Base-by-base conservation (phyloP, 768 basidiomycete species). In the Calocera viscosa region DNA sequence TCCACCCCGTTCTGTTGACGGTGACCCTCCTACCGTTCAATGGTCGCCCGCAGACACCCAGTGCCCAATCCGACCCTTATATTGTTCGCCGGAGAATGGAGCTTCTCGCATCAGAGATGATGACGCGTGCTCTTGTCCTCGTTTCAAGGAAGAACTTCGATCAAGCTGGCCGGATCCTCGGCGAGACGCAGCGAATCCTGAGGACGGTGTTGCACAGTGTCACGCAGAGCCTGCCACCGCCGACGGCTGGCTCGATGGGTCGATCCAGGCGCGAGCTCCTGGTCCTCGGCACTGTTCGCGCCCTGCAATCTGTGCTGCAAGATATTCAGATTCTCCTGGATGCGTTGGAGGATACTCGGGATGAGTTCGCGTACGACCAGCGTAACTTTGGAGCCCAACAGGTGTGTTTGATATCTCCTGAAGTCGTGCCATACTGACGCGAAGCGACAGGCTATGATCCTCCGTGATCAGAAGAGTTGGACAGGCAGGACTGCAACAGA, bases 321-420 rank as follows among this genome's bases (percentile, higher is more conserved):
- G 95, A 98, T 77, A 81, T 98, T 73, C 92, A 95, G 74, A 74
- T 86, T 10, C 77, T 97, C 67, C 82, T 86, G 0, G 94, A 96
- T 74, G 94, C 92, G 16, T 77, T 96, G 68, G 91, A 93, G 64
- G 90, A 96, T 73, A 91, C 94, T 72, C 86, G 90, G 10, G 92
- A 93, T 67, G 72, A 90, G 76, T 99, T 99, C 78, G 93, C 90
- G 34, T 87, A 90, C 73, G 92, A 94, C 75, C 90, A 94, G 73
- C 82, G 94, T 66, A 96, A 96, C 76, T 94, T 93, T 76, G 94
- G 92, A 66, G 94, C 96, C 67, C 96, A 99, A 75, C 96, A 96
- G 86, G 92, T 92, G 69, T 67, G 66, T 63, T 80, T 76, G 11
- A 32, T 65, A 60, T 34, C 43, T 68, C 67, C 17, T 24, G 28